These are phyloP conservation scores for Chloris gayana DNA, from an alignment of 176 grass and related monocot genomes.

Conservation along the genomic window DNA sequence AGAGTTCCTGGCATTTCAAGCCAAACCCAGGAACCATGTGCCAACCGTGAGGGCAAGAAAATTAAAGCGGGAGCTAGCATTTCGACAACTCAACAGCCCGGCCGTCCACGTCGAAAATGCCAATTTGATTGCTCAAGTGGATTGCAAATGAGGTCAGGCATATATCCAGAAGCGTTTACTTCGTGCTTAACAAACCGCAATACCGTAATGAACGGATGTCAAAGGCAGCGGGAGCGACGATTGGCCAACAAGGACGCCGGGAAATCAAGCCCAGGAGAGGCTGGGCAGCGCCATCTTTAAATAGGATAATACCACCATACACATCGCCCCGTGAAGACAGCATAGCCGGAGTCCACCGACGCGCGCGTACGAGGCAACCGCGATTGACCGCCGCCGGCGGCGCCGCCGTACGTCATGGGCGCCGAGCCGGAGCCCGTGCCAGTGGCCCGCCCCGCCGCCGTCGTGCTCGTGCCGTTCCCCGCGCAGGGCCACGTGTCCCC, in stretches of 20 bases:
- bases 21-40: neutral
- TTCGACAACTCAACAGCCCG: no score
- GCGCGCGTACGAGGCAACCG: neutral
- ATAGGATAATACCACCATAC: neutral
- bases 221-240: neutral
- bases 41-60: neutral
- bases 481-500: slow-evolving; percentile 72
- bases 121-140: neutral
- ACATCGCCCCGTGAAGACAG: neutral
- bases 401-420: slow-evolving; percentile 14
- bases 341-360: neutral
- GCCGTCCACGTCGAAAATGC: neutral
- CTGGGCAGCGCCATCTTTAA: slow-evolving; percentile 30
- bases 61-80: neutral
- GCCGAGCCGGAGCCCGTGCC: neutral
- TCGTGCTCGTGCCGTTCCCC: slow-evolving; percentile 65
- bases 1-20: neutral
- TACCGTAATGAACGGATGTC: slow-evolving; percentile 13
- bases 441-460: neutral
- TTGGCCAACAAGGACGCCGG: neutral
- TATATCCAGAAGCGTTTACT: slow-evolving; percentile 28
- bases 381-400: neutral
- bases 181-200: slow-evolving; percentile 19
- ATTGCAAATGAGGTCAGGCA: neutral
- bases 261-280: neutral